Evolutionary conservation across 2,329 filamentous ascomycete species (phyloP), one percentile per base, ranked within the genome.

Genomic region (Botrytis aclada): DNA sequence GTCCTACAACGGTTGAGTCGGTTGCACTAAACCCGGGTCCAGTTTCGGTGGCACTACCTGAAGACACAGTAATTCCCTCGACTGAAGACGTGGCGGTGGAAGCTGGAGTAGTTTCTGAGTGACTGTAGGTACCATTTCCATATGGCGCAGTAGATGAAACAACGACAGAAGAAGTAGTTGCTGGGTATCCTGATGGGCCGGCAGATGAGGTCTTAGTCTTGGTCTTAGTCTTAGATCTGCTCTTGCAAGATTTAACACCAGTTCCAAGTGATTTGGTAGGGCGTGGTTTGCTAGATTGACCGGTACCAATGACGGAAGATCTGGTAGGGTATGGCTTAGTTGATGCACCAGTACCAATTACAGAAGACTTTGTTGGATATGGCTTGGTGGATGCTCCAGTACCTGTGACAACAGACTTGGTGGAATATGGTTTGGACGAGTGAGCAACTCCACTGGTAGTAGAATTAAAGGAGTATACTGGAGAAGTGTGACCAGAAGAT

Each of bases 221-320:
- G n/a, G 76, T 78, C 32, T n/a, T 47, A 16, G 25, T 32, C 43
- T 71, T 71, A 2, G 37, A 64, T 47, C 22, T 45, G 22, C 41
- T 25, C 43, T 51, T 51, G 56, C 56, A 63, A 58, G 47, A 58
- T 20, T 41, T 41, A 18, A 58, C 37, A 34, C 69, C 43, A 7
- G 58, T 70, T 64, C 56, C 58, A 20, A 60, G 34, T 8, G 54
- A 37, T 25, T 70, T 70, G 41, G 32, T 63, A 22, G 69, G 20
- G 29, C n/a, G 34, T 39, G 58, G 43, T 32, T 37, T 54, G 29
- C 54, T 63, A n/a, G 69, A 63, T n/a, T 63, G 29, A 22, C 56
- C 39, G 3, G 69, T 63, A 47, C 69, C 58, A 14, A 25, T 9
- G 1, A 51, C 12, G 18, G 32, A 51, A 37, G 64, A 66, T 5